Evolutionary conservation across 306 rosid species (phyloP), one percentile per base, ranked within the genome.

Genomic region (Quercus parvula): DNA sequence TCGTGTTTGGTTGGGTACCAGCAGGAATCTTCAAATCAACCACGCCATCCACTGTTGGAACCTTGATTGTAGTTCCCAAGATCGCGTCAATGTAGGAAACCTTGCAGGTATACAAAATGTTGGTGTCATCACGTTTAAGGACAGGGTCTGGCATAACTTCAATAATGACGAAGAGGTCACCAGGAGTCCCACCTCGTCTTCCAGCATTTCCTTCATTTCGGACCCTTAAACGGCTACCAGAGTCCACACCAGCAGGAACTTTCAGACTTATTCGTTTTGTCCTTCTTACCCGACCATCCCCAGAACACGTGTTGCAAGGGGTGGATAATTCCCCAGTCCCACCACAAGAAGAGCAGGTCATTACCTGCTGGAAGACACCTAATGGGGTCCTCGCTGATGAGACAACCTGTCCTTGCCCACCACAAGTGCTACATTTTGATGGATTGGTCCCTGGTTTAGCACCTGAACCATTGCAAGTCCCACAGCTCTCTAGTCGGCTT

Each of bases 361-460:
- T 93, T n/a, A 96, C 88, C 86, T 96, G 99, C 87, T 95, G 99
- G 85, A 95, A 95, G 84, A 95, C 97, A 73, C 99, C 99, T 27
- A 95, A 77, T 1, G 99, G 99, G 7, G 99, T 95, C 81, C 99
- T 88, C 2, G 99, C 97, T 5, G 97, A 90, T 2, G 92, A 79
- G 78, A 95, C 92, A 49, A 95, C 99, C 78, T 92, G 96, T 35
- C 99, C 99, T 84, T 95, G 99, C 70, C 99, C 99, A 24, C 98
- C 97, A 82, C 99, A 95, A 30, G 99, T 89, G 79, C 89, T 84
- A 73, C 99, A 95, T 81, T 70, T 86, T 66, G 97, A 82, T 64
- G 99, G 91, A 52, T 86, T 83, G 52, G 99, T 93, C 71, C 99
- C 99, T 3, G 99, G 97, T 85, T 95, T 95, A 33, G 98, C 96